Evolutionary conservation across 2,329 filamentous ascomycete genomes (phyloP).

Genomic region (Calonectria pseudoturangicola): DNA sequence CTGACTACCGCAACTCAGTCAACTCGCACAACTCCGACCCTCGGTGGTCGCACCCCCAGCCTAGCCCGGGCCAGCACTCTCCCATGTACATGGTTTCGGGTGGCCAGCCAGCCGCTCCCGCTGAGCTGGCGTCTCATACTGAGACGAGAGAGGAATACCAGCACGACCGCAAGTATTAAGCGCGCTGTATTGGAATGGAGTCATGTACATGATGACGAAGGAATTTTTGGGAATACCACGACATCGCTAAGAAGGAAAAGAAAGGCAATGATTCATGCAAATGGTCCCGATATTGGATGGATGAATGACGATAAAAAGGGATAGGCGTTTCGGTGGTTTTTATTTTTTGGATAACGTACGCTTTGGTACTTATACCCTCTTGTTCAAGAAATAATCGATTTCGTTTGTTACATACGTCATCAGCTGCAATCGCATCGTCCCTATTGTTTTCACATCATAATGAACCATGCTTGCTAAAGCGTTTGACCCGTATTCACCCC

Average conservation of each 20-base stretch:
- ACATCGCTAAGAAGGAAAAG: not conserved
- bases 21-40: constrained; percentile 52
- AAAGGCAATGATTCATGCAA: constrained; percentile 12
- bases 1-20: constrained; percentile 52
- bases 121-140: constrained; percentile 67
- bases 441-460: constrained; percentile 1
- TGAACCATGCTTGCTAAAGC: not conserved
- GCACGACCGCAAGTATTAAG: constrained; percentile 34
- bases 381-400: constrained; percentile 31
- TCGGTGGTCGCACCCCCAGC: constrained; percentile 65
- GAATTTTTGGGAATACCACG: not conserved
- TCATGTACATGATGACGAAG: constrained; percentile 3
- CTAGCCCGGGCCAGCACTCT: constrained; percentile 49
- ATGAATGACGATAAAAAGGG: constrained; percentile 29
- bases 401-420: constrained; percentile 3
- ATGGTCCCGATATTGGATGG: not conserved
- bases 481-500: not conserved
- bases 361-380: constrained; percentile 38
- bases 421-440: not conserved
- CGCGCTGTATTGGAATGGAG: not conserved
- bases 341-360: constrained; percentile 28
- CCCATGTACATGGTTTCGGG: constrained; percentile 61
- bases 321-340: constrained; percentile 27
- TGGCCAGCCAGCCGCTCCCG: constrained; percentile 64
- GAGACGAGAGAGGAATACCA: constrained; percentile 69